Evolutionary conservation across 2,329 filamentous ascomycete species (phyloP).

Genomic region (Ophiostoma sp.): DNA sequence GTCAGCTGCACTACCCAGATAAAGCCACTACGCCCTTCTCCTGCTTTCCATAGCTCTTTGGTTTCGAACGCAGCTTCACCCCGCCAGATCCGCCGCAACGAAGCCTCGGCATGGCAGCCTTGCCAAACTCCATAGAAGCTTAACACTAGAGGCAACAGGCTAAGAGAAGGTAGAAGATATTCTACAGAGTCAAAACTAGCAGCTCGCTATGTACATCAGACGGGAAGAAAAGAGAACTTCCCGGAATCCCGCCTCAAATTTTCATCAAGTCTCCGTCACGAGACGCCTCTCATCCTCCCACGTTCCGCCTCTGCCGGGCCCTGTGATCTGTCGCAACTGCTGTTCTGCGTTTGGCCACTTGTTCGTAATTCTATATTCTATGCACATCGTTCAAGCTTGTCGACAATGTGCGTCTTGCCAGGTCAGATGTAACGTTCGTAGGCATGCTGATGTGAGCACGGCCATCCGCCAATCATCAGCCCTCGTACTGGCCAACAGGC

Average conservation of each 20-base stretch:
- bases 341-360: neutral
- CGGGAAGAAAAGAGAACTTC: neutral
- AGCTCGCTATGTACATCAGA: neutral
- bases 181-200: neutral
- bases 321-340: neutral
- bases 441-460: neutral
- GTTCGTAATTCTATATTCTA: neutral
- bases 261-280: neutral
- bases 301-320: neutral
- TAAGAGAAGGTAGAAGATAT: too few relatives aligned
- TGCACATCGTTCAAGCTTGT: neutral
- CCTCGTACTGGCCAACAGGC: neutral
- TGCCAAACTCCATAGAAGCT: neutral
- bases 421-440: neutral
- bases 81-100: constrained; percentile 4
- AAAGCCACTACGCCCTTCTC: too few relatives aligned
- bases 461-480: neutral
- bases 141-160: too few relatives aligned
- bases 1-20: too few relatives aligned
- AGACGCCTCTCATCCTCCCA: neutral
- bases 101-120: neutral
- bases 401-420: neutral
- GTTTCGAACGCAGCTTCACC: neutral
- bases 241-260: neutral
- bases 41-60: too few relatives aligned